Evolutionary conservation across 1,284 basidiomycete species (phyloP).

Genomic region (Coriolopsis trogii): DNA sequence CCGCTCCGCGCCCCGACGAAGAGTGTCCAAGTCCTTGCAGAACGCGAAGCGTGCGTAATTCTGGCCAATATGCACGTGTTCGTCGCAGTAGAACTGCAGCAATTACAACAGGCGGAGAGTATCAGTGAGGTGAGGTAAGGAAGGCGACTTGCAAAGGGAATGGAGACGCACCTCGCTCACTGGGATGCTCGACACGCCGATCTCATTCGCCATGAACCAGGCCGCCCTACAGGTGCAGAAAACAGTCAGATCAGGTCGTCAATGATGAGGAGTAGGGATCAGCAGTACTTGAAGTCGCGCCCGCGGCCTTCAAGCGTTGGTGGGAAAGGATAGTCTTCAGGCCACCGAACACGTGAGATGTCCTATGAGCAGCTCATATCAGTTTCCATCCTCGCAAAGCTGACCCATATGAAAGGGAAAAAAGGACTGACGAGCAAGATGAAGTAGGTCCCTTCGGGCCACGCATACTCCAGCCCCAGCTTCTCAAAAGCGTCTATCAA

Average conservation of each 20-base stretch:
- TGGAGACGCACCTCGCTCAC: neutral
- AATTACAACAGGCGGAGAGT: neutral
- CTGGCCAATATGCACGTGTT: constrained; percentile 84
- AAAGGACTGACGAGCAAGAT: constrained; percentile 67
- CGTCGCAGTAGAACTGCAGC: constrained; percentile 84
- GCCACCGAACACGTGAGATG: constrained; percentile 76
- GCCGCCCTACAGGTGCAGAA: constrained; percentile 77
- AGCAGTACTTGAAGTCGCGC: constrained; percentile 79
- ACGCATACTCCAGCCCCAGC: constrained; percentile 83
- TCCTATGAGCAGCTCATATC: no score
- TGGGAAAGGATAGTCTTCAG: constrained; percentile 83
- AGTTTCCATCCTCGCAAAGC: no score
- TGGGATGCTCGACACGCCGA: constrained; percentile 85
- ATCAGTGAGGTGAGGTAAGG: no score
- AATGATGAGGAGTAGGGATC: no score
- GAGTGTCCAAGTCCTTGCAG: constrained; percentile 87
- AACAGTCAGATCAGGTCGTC: no score
- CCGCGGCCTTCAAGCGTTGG: constrained; percentile 75
- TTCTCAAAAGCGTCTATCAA: constrained; percentile 80
- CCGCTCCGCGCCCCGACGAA: constrained; percentile 76
- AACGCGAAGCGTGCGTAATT: constrained; percentile 87
- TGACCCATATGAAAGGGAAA: neutral
- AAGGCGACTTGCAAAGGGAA: neutral
- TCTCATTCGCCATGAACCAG: constrained; percentile 88
- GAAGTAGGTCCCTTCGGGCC: constrained; percentile 90